These are phyloP conservation scores for Ogataea naganishii DNA, from an alignment of 805 yeast species.

Conservation along the genomic window DNA sequence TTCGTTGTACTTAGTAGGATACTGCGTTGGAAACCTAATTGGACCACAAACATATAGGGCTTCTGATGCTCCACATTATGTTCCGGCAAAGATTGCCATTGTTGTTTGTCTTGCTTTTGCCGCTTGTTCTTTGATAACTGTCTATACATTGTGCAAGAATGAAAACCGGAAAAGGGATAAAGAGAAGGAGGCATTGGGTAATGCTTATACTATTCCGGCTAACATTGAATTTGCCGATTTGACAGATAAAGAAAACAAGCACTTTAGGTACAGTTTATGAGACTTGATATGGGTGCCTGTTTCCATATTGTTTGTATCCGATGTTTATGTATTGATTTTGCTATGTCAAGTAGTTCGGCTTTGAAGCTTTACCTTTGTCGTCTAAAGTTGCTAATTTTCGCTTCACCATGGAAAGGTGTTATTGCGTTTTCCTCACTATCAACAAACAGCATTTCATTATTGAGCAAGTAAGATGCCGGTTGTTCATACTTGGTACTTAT, in stretches of 20 bases:
- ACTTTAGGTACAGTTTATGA: conserved; percentile 24
- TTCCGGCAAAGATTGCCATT: conserved; percentile 43
- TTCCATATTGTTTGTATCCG: no score
- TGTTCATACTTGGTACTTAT: no score
- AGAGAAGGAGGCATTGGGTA: conserved; percentile 16
- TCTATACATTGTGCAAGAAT: conserved; percentile 18
- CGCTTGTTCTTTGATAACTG: conserved; percentile 9
- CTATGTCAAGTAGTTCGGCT: no score
- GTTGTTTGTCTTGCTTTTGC: conserved; percentile 33
- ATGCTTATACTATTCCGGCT: conserved; percentile 16
- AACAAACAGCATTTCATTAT: no score
- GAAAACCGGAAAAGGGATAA: conserved; percentile 36
- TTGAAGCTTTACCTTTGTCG: no score
- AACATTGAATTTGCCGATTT: conserved; percentile 35
- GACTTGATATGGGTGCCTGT: no score
- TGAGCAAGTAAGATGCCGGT: no score
- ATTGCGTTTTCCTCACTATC: no score
- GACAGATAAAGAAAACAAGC: conserved; percentile 33
- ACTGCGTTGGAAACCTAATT: conserved; percentile 54
- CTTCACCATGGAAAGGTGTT: no score
- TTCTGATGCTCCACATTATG: conserved; percentile 46
- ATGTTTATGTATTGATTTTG: no score
- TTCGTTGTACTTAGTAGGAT: conserved; percentile 49
- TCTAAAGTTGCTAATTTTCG: no score
- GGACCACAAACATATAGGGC: conserved; percentile 67